Evolutionary conservation across 2,329 filamentous ascomycete species (phyloP), one percentile per base, ranked within the genome.

Genomic region (Didymella keratinophila): DNA sequence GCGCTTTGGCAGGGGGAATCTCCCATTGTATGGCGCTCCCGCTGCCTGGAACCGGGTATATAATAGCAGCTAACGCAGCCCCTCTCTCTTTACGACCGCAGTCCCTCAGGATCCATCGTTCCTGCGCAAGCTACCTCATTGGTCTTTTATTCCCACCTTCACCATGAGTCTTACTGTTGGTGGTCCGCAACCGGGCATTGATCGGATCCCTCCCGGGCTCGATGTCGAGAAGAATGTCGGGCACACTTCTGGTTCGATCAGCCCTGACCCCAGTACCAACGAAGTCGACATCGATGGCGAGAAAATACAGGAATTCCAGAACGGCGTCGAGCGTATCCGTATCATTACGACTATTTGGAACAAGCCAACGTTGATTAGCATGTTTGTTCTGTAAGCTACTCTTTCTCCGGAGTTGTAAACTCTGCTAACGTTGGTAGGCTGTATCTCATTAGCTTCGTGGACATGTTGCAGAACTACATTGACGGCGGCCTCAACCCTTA

Each of bases 381-480:
- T 76, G 58, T 79, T 78, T 53, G 64, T 71, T 42, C 68, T 77
- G 78, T 80, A 62, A 63, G 75, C 63, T 10, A 7, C 10, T n/a
- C 9, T 11, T 5, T 27, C 7, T 0, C 10, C 5, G 10, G 5
- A 20, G 9, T 1, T 46, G 37, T 5, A 12, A 37, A 25, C 2
- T 14, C 18, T 32, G 11, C 4, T 46, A 27, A 49, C 14, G 32
- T 28, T 21, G 9, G 36, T 43, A 81, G 79, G 34, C 76, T 84
- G 41, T 83, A 79, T 61, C 59, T 82, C 2, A 77, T 82, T 61
- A 78, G 79, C 43, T 80, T 84, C 54, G 78, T 81, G 64, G 83
- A 84, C 44, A 81, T 78, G 27, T 67, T 83, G 43, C 75, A 81
- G 58, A 73, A 80, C 52, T 73, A 74, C 48, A 76, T 79, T 44